These are phyloP conservation scores for Chalara sp. DNA, from an alignment of 2,329 filamentous ascomycete species.

Conservation along the genomic window DNA sequence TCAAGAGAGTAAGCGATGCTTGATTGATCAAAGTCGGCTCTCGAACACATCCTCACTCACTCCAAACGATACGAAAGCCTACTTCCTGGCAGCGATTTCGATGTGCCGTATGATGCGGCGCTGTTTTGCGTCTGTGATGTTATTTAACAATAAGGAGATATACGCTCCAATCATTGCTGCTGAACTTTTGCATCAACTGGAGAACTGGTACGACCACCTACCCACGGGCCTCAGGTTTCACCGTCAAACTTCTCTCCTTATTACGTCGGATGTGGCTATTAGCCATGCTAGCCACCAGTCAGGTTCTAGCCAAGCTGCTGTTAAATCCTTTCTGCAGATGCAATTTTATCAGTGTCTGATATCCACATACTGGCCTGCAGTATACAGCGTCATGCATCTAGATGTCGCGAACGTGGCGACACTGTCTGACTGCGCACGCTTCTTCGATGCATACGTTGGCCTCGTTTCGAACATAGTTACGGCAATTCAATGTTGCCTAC, in stretches of 20 bases:
- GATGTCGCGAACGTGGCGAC: neutral
- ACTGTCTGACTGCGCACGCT: constrained; percentile 3
- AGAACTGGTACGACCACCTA: constrained; percentile 28
- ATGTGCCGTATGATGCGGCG: constrained; percentile 29
- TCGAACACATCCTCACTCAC: neutral
- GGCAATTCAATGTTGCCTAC: neutral
- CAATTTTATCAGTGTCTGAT: constrained; percentile 25
- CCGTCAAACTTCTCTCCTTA: neutral
- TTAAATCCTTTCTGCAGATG: constrained; percentile 13
- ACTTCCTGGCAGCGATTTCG: constrained; percentile 28
- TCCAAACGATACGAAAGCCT: constrained; percentile 11
- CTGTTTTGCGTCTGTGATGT: constrained; percentile 21
- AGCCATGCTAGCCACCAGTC: neutral
- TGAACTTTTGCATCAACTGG: constrained; percentile 28
- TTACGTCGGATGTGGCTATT: neutral
- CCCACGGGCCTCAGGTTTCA: constrained; percentile 25
- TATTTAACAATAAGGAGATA: constrained; percentile 12
- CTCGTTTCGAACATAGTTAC: neutral
- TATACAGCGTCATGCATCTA: constrained; percentile 11
- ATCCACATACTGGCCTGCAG: constrained; percentile 27
- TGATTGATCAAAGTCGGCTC: neutral
- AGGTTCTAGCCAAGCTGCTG: constrained; percentile 1
- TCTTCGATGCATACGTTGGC: constrained; percentile 9
- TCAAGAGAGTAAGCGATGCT: constrained; percentile 3
- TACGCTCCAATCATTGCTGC: constrained; percentile 25